Evolutionary conservation across 225 moss, liverwort and hornwort species (phyloP).

Genomic region (Antitrichia curtipendula): DNA sequence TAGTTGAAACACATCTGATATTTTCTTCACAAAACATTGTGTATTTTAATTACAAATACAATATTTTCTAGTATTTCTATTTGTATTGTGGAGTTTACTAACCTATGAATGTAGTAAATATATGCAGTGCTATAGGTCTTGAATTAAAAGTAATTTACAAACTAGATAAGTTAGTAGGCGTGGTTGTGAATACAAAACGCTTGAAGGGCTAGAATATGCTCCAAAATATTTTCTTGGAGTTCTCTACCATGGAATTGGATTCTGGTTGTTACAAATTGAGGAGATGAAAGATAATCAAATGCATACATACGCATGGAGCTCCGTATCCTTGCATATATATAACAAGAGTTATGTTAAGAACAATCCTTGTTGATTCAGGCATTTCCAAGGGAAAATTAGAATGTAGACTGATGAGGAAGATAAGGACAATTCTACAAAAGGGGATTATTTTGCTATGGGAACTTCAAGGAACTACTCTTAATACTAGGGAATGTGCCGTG

Average conservation of each 20-base stretch:
- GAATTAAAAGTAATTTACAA: background rate
- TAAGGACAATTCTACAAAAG: too few relatives aligned
- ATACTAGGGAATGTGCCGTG: too few relatives aligned
- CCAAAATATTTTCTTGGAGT: background rate
- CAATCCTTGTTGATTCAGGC: too few relatives aligned
- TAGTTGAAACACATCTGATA: background rate
- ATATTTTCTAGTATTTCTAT: background rate
- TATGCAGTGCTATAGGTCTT: too few relatives aligned
- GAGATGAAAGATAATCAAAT: background rate
- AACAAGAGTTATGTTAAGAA: background rate
- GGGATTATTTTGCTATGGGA: too few relatives aligned
- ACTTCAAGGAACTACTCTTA: too few relatives aligned
- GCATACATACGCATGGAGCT: background rate
- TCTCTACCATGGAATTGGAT: background rate
- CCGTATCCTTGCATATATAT: background rate
- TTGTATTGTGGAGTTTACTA: background rate
- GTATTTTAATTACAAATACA: background rate
- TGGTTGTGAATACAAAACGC: rapidly evolving
- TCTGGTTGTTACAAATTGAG: background rate
- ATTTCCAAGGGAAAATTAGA: too few relatives aligned
- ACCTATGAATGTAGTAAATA: background rate
- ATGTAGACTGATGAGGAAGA: too few relatives aligned
- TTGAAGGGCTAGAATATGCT: background rate
- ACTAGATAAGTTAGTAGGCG: too few relatives aligned
- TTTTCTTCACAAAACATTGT: background rate